A percentile compares a stretch with the other conserved stretches of the same genome.
Evolutionary conservation across 2,329 filamentous ascomycete species (phyloP).

Genomic region (Colletotrichum sp.): DNA sequence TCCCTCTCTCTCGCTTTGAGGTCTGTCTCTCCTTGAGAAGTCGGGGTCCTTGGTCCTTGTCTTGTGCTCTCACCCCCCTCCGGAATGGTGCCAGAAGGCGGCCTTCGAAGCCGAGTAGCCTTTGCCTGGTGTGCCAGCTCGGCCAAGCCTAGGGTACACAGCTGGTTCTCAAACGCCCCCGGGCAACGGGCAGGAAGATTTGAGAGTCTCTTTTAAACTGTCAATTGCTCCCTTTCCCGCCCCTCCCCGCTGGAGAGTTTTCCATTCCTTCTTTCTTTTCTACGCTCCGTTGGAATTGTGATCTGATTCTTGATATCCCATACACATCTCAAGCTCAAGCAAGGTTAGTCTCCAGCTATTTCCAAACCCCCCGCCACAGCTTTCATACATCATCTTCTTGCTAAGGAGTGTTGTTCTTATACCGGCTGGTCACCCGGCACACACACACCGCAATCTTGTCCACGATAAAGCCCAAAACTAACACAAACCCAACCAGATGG

Average conservation of each 20-base stretch:
- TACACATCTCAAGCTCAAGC: not conserved
- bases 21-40: not conserved
- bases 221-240: not conserved
- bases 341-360: slow-evolving; percentile 1
- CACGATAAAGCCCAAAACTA: not conserved
- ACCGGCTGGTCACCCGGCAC: not conserved
- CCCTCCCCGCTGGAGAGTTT: not conserved
- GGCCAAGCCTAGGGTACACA: not conserved
- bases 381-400: slow-evolving; percentile 5
- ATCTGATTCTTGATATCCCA: not conserved
- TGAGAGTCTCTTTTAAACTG: slow-evolving; percentile 1
- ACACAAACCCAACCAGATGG: slow-evolving; percentile 1
- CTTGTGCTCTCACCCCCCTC: not conserved
- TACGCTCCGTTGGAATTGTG: not conserved
- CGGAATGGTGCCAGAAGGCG: not conserved
- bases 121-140: not conserved
- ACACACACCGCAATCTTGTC: not conserved
- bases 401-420: not conserved
- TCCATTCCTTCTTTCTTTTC: not conserved
- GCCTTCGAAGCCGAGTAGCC: not conserved
- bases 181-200: slow-evolving; percentile 2
- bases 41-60: not conserved
- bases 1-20: not conserved
- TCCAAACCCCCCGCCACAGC: not conserved
- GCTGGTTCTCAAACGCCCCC: slow-evolving; percentile 18